A percentile compares a stretch with the other conserved stretches of the same genome.
Conservation (phyloP, 495 filamentous ascomycete genomes). For the Hypoxylon intermedium region DNA sequence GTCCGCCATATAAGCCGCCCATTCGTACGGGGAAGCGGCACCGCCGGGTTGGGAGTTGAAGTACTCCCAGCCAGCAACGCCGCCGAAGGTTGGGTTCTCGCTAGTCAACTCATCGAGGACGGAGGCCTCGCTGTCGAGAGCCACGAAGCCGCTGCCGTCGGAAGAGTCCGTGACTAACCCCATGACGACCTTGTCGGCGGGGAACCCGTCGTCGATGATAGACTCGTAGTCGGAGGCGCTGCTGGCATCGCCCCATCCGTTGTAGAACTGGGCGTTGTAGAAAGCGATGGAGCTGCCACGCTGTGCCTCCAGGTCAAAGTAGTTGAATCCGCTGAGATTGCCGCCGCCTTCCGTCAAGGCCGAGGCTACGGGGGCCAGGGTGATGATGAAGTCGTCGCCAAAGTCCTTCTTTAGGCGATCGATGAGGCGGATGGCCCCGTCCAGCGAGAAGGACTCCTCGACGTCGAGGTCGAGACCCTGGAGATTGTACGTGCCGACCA, state of each 20-base stretch:
- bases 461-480: slow-evolving; percentile 86
- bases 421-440: slow-evolving; percentile 75
- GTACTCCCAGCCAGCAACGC: slow-evolving; percentile 90
- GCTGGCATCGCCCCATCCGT: slow-evolving; percentile 71
- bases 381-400: slow-evolving; percentile 73
- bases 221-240: slow-evolving; percentile 68
- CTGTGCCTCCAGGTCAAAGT: slow-evolving; percentile 71
- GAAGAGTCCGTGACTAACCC: slow-evolving; percentile 75
- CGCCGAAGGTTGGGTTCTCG: slow-evolving; percentile 64
- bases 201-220: slow-evolving; percentile 69
- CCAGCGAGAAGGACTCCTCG: slow-evolving; percentile 77
- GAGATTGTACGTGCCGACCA: slow-evolving; percentile 66
- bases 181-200: slow-evolving; percentile 68
- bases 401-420: slow-evolving; percentile 77
- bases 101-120: slow-evolving; percentile 47
- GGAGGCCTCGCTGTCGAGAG: slow-evolving; percentile 42
- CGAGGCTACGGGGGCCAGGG: slow-evolving; percentile 79
- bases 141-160: slow-evolving; percentile 65
- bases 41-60: slow-evolving; percentile 74
- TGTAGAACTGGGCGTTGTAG: slow-evolving; percentile 87
- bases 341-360: slow-evolving; percentile 63
- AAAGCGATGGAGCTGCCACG: slow-evolving; percentile 72
- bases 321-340: slow-evolving; percentile 78
- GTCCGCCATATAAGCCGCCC: slow-evolving; percentile 61
- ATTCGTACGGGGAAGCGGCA: slow-evolving; percentile 67